Evolutionary conservation across 176 grass and related monocot species (phyloP).

Genomic region (Phoenix roebelenii): DNA sequence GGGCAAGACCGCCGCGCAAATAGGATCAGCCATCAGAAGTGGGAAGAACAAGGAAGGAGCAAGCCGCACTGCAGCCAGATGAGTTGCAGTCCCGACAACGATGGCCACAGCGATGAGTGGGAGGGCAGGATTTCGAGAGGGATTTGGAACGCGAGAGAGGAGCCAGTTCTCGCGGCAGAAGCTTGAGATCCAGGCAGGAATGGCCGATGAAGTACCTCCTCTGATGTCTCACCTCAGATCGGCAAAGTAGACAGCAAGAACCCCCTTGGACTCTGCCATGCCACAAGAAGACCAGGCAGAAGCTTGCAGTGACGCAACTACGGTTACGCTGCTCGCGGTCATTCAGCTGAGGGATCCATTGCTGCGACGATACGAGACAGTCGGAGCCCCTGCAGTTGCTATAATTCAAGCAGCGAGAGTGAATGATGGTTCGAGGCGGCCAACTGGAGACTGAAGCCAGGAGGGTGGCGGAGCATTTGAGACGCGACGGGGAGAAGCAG

Average conservation of each 20-base stretch:
- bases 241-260: conserved; percentile 18
- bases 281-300: conserved; percentile 50
- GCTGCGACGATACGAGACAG: no score
- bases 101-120: conserved; percentile 44
- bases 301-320: conserved; percentile 9
- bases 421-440: no score
- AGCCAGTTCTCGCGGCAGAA: conserved; percentile 60
- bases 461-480: no score
- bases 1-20: conserved; percentile 85
- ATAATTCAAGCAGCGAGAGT: no score
- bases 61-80: conserved; percentile 43
- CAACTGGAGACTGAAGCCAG: no score
- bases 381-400: no score
- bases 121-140: conserved; percentile 52
- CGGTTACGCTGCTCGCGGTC: conserved; percentile 40
- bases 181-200: conserved; percentile 66
- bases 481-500: no score
- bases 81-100: conserved; percentile 38
- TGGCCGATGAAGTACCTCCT: conserved; percentile 58
- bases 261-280: conserved; percentile 38
- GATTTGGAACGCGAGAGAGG: conserved; percentile 35
- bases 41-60: conserved; percentile 50
- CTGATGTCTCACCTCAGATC: conserved; percentile 30
- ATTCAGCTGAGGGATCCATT: conserved; percentile 66
- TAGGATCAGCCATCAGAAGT: conserved; percentile 24